These are phyloP conservation scores for Erodium moschatum DNA, from an alignment of 441 rosid species.

Conservation along the genomic window DNA sequence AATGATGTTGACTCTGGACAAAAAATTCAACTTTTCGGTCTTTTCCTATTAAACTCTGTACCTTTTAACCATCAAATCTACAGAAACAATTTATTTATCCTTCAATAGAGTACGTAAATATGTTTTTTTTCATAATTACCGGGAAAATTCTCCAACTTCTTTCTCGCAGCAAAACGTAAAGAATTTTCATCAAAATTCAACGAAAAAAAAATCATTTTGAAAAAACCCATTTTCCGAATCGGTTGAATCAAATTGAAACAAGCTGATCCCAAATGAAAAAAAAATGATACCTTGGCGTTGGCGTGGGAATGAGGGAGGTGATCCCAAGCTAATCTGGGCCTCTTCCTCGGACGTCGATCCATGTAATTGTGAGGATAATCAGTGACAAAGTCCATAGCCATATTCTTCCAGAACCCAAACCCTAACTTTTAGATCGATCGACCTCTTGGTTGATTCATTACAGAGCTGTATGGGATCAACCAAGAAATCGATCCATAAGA, in stretches of 20 bases:
- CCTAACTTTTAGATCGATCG: constrained; percentile 6
- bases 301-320: constrained; percentile 39
- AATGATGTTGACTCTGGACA: background rate
- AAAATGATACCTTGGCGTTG: constrained; percentile 33
- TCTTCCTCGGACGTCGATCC: constrained; percentile 76
- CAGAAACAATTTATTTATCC: too few species aligned
- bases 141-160: too few species aligned
- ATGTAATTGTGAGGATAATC: constrained; percentile 54
- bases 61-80: background rate
- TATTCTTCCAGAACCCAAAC: background rate
- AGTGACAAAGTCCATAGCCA: constrained; percentile 7
- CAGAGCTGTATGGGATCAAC: constrained; percentile 3
- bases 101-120: background rate
- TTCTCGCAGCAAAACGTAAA: background rate
- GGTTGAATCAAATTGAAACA: background rate
- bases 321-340: constrained; percentile 80
- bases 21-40: background rate
- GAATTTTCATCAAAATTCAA: background rate
- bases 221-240: background rate
- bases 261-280: background rate
- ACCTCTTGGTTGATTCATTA: constrained; percentile 8
- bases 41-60: background rate
- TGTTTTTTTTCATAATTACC: background rate
- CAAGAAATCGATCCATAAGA: constrained; percentile 8
- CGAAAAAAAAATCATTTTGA: background rate